phyloP scores from a whole-genome alignment of 2,329 filamentous ascomycete species.

The Juglanconis oblonga region DNA sequence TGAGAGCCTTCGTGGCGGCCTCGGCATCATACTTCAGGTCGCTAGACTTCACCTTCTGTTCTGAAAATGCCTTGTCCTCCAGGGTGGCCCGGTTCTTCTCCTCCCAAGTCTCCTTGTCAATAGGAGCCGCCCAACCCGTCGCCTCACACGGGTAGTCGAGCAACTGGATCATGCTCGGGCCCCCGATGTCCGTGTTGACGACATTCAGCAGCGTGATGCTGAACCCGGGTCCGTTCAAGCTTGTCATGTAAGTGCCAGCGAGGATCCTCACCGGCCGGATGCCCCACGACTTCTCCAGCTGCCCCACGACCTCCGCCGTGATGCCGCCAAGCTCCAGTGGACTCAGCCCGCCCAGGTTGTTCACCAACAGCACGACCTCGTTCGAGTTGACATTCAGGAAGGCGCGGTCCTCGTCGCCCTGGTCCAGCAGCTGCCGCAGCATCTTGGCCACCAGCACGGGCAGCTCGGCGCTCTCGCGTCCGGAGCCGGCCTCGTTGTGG shows the following conservation, averaged over 20 bases:
- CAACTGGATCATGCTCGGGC: conserved; percentile 63
- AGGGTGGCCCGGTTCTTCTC: conserved; percentile 47
- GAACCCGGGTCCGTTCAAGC: conserved; percentile 72
- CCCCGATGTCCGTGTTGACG: conserved; percentile 54
- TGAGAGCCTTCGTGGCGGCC: conserved; percentile 50
- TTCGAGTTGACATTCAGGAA: conserved; percentile 62
- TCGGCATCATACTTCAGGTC: conserved; percentile 52
- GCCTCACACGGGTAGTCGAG: conserved; percentile 69
- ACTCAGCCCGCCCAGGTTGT: conserved; percentile 74
- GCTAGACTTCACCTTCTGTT: conserved; percentile 37
- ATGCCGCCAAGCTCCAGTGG: conserved; percentile 71
- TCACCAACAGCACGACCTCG: conserved; percentile 68
- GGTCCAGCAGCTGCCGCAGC: conserved; percentile 67
- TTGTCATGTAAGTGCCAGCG: conserved; percentile 74
- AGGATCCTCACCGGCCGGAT: conserved; percentile 65
- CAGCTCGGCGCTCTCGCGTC: conserved; percentile 48
- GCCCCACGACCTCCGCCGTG: conserved; percentile 63
- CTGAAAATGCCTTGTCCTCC: conserved; percentile 34
- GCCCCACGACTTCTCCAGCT: conserved; percentile 54
- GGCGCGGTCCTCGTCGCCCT: conserved; percentile 64
- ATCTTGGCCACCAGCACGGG: conserved; percentile 59
- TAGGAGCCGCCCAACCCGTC: conserved; percentile 65
- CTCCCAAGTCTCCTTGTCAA: conserved; percentile 63
- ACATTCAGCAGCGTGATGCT: conserved; percentile 69
- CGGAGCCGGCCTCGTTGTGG: conserved; percentile 66